Percentiles rank a stretch among this genome's conserved stretches.
phyloP scores from a whole-genome alignment of 371 early-diverging fungal genomes.

The Syncephalastrum sp. region DNA sequence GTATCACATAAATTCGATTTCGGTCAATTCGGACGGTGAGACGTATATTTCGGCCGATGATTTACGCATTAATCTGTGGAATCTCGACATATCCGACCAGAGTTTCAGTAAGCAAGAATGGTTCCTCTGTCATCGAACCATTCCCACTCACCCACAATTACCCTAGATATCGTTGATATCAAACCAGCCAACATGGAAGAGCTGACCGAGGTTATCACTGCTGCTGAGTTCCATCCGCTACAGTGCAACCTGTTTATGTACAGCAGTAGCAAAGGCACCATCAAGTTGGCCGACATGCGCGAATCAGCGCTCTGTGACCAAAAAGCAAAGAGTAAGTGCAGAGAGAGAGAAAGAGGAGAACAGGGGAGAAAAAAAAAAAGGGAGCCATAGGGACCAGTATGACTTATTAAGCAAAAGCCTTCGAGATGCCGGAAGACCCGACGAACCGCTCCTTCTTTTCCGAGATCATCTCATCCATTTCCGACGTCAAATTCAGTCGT shows the following conservation, averaged over 20 bases:
- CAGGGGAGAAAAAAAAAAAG: neutral
- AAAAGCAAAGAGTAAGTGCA: conserved; percentile 62
- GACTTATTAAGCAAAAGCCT: conserved; percentile 56
- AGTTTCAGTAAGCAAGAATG: conserved; percentile 59
- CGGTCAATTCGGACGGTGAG: conserved; percentile 88
- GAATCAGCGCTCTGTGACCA: conserved; percentile 83
- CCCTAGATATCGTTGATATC: conserved; percentile 91
- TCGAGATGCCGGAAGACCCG: conserved; percentile 93
- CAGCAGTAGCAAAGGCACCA: conserved; percentile 88
- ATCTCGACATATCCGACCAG: conserved; percentile 83
- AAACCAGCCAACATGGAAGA: conserved; percentile 96
- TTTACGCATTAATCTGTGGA: conserved; percentile 92
- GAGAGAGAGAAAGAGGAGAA: neutral
- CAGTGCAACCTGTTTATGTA: conserved; percentile 91
- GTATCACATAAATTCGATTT: conserved; percentile 95
- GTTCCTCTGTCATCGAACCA: neutral
- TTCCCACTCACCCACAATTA: neutral
- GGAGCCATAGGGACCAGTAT: too few species aligned
- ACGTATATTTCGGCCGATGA: conserved; percentile 95
- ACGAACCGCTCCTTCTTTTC: conserved; percentile 92
- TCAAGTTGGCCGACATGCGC: conserved; percentile 91
- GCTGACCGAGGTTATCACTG: conserved; percentile 93
- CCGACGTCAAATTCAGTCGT: conserved; percentile 89
- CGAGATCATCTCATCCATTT: conserved; percentile 95
- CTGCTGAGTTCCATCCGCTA: conserved; percentile 88